Conservation (phyloP, 495 filamentous ascomycete genomes). For the Aspergillus indologenus region DNA sequence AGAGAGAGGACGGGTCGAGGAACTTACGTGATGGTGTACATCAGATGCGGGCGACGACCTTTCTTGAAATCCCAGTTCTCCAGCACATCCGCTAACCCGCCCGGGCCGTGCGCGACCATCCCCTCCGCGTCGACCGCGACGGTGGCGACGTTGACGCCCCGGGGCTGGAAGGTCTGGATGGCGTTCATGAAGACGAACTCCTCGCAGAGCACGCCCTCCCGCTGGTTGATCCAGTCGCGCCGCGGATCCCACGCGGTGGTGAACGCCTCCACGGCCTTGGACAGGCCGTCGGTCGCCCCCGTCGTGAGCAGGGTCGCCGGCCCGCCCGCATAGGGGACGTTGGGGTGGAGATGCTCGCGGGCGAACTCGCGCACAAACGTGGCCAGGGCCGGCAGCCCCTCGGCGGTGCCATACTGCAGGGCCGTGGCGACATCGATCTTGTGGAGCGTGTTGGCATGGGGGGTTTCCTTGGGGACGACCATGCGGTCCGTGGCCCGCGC, state of each 20-base stretch:
- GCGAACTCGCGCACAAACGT: slow-evolving; percentile 76
- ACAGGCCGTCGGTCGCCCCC: slow-evolving; percentile 80
- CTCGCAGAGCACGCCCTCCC: slow-evolving; percentile 72
- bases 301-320: slow-evolving; percentile 74
- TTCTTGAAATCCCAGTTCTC: slow-evolving; percentile 73
- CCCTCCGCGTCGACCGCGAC: slow-evolving; percentile 76
- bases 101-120: slow-evolving; percentile 63
- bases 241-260: slow-evolving; percentile 69
- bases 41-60: slow-evolving; percentile 73
- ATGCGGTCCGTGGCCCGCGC: slow-evolving; percentile 46
- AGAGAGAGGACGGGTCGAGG: background rate
- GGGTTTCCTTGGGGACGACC: slow-evolving; percentile 64
- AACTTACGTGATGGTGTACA: slow-evolving; percentile 88
- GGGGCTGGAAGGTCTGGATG: slow-evolving; percentile 60
- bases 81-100: slow-evolving; percentile 73
- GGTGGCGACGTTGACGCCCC: slow-evolving; percentile 67
- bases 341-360: slow-evolving; percentile 71
- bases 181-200: slow-evolving; percentile 76
- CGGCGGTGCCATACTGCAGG: slow-evolving; percentile 78
- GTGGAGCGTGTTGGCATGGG: slow-evolving; percentile 48
- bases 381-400: slow-evolving; percentile 73
- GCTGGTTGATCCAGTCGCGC: slow-evolving; percentile 60
- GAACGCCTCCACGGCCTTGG: slow-evolving; percentile 70
- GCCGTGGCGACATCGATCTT: slow-evolving; percentile 79
- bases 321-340: slow-evolving; percentile 71